Base-by-base conservation (phyloP, 2,329 filamentous ascomycete species). In the Penicillium psychrosexuale region DNA sequence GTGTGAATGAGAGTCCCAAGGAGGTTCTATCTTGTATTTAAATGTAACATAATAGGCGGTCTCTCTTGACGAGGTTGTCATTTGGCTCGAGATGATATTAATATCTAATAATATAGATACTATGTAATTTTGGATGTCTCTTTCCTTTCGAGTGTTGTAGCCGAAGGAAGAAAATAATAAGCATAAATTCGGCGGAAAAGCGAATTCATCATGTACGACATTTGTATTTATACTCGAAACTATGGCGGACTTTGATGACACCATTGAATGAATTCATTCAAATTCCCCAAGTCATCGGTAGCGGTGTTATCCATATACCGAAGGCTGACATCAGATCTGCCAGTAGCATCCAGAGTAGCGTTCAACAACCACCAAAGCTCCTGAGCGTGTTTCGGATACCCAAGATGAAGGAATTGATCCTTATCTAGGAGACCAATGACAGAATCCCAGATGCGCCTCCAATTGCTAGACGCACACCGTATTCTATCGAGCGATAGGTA, bases 381-480 rank as follows among this genome's bases (percentile, higher is more conserved):
- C 47, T 69, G 62, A 3, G 67, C 67, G 45, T 70, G 68, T 57
- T 70, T 70, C 2, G 67, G 67, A 37, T 70, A 70, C 1, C 67
- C 67, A 5, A 69, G 48, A 36, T 64, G 63, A 6, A 68, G 47
- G 2, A 61, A 49, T 19, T 66, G 54, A n/a, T 69, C 61, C 17
- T 63, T 59, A 8, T 60, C 58, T 5, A 58, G 11, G 15, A 57
- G 53, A 28, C 44, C 31, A 17, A 60, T 56, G 1, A 59, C 53
- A 1, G 57, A 59, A 36, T 69, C 60, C 66, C 68, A 70, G 0
- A 70, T 62, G 22, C 54, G 58, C 38, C 63, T 68, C 68, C 68
- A 70, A 12, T 68, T 68, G 3, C 55, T 57, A 19, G 66, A 64
- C 2, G 66, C 68, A 17, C 55, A 57, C 34, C 61, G 58, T n/a